Percentiles rank a stretch among this genome's conserved stretches.
These are phyloP conservation scores for Cocos nucifera DNA, from an alignment of 176 grass and related monocot genomes.

Conservation along the genomic window DNA sequence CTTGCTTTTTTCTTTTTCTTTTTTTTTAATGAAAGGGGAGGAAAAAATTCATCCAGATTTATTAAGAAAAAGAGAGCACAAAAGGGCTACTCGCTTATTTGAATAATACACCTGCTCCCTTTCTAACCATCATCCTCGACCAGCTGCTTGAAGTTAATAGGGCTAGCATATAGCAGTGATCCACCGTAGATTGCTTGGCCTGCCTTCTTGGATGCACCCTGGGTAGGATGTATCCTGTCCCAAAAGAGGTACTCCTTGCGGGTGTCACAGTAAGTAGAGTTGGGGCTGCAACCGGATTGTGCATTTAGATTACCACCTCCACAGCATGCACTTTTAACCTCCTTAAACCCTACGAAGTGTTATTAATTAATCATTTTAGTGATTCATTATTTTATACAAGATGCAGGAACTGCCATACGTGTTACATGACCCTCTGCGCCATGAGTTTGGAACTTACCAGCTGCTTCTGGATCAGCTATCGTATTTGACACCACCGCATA, in stretches of 20 bases:
- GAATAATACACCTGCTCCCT: neutral
- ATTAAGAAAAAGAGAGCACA: too few relatives aligned
- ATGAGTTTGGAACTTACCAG: conserved; percentile 20
- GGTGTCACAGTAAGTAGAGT: conserved; percentile 39
- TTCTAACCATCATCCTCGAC: neutral
- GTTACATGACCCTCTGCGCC: neutral
- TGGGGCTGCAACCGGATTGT: conserved; percentile 33
- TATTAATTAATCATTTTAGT: neutral
- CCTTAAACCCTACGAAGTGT: conserved; percentile 26
- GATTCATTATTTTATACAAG: neutral
- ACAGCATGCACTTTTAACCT: conserved; percentile 61
- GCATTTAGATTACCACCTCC: conserved; percentile 56
- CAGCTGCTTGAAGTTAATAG: conserved; percentile 55
- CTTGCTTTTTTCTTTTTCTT: too few relatives aligned
- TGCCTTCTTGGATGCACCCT: conserved; percentile 33
- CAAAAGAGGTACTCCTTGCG: conserved; percentile 46
- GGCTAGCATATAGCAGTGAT: conserved; percentile 23
- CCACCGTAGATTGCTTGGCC: conserved; percentile 37
- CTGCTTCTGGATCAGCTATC: conserved; percentile 18
- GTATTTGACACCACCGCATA: conserved; percentile 41
- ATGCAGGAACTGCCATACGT: neutral
- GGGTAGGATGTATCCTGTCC: conserved; percentile 48
- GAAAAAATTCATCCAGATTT: too few relatives aligned
- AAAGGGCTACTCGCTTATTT: neutral
- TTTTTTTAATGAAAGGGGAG: too few relatives aligned